Conservation (phyloP, 139 green algal genomes). For the Cymbomonas tetramitiformis region DNA sequence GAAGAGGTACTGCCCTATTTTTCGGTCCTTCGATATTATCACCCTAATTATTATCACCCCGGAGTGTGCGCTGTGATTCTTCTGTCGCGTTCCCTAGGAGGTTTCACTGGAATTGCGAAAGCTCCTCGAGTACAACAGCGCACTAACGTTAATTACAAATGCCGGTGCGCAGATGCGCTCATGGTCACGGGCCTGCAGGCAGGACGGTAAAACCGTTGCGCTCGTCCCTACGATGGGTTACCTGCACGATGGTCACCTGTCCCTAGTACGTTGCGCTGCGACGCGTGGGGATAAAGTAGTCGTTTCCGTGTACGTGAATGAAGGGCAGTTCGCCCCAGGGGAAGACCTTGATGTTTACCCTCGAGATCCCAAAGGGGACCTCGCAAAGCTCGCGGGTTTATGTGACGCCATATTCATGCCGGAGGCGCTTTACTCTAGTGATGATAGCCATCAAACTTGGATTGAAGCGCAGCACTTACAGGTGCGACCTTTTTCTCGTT, state of each 20-base stretch:
- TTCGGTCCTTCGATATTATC: too few relatives aligned
- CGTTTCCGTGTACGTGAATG: slow-evolving; percentile 93
- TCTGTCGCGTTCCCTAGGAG: too few relatives aligned
- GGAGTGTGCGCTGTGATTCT: too few relatives aligned
- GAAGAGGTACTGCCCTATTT: too few relatives aligned
- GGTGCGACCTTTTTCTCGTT: too few relatives aligned
- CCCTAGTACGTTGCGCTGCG: slow-evolving; percentile 43
- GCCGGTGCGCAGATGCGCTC: too few relatives aligned
- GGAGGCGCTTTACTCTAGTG: slow-evolving; percentile 46
- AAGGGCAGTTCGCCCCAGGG: slow-evolving; percentile 73
- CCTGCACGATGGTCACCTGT: slow-evolving; percentile 86
- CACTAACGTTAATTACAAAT: too few relatives aligned
- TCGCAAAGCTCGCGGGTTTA: slow-evolving; percentile 43
- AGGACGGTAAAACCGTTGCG: slow-evolving; percentile 28
- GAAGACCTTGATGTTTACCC: slow-evolving; percentile 95
- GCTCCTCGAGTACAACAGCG: too few relatives aligned
- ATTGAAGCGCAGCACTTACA: too few relatives aligned
- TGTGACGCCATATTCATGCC: slow-evolving; percentile 67
- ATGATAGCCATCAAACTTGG: too few relatives aligned
- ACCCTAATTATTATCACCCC: too few relatives aligned
- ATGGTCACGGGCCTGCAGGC: neutral
- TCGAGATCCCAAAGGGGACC: slow-evolving; percentile 44
- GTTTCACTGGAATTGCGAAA: too few relatives aligned
- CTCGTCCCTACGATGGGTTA: slow-evolving; percentile 96
- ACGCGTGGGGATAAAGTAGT: slow-evolving; percentile 57